Conservation (phyloP, 495 filamentous ascomycete species). For the Penicilliopsis zonata region DNA sequence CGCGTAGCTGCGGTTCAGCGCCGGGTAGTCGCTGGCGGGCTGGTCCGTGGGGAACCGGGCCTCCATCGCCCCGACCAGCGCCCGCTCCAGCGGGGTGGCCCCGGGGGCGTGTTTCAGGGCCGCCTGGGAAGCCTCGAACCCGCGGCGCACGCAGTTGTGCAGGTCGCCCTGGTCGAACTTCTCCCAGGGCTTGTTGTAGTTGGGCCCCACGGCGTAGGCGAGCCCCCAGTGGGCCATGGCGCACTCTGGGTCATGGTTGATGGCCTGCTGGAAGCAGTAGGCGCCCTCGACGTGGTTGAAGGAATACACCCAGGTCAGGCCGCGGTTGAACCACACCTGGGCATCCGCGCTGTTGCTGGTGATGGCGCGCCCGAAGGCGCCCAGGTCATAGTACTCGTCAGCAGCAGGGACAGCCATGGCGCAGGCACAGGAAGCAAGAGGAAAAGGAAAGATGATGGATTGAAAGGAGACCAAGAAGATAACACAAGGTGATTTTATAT, state of each 20-base stretch:
- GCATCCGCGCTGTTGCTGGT: conserved; percentile 32
- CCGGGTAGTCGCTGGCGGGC: conserved; percentile 21
- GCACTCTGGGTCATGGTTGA: conserved; percentile 37
- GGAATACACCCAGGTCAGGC: conserved; percentile 49
- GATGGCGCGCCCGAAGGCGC: conserved; percentile 35
- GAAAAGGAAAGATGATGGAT: too few species aligned
- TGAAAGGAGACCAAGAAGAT: too few species aligned
- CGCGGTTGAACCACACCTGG: conserved; percentile 50
- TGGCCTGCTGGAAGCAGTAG: conserved; percentile 47
- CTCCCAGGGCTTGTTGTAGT: conserved; percentile 67
- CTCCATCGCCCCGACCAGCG: conserved; percentile 44
- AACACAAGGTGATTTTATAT: too few species aligned
- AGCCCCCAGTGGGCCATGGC: conserved; percentile 59
- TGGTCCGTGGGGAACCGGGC: conserved; percentile 37
- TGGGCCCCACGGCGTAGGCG: conserved; percentile 52
- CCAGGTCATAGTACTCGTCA: conserved; percentile 43
- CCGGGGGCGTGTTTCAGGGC: conserved; percentile 23
- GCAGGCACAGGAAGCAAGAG: too few species aligned
- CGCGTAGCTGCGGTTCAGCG: conserved; percentile 47
- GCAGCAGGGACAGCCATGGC: too few species aligned
- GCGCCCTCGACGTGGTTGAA: conserved; percentile 56
- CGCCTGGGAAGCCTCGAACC: conserved; percentile 27
- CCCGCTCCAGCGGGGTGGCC: conserved; percentile 34
- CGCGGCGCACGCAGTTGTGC: conserved; percentile 26
- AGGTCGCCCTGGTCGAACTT: conserved; percentile 50